Base-by-base conservation (phyloP, 2,329 filamentous ascomycete species). In the Colletotrichum sidae region DNA sequence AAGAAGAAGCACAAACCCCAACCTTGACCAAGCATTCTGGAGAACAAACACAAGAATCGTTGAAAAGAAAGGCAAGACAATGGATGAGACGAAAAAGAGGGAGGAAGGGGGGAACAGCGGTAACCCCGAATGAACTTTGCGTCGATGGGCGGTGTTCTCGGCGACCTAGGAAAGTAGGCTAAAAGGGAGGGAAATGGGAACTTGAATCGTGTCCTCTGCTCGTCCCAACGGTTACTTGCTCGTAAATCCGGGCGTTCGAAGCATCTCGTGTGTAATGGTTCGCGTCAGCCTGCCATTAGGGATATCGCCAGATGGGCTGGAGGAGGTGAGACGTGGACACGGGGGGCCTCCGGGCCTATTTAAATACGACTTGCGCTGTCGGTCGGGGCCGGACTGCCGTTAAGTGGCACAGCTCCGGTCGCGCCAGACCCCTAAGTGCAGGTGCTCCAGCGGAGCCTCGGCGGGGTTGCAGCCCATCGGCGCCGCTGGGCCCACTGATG, bases 401-500 rank as follows among this genome's bases (percentile, higher is more conserved):
- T 65, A 65, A 65, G 62, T 65, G 57, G 57, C 46, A 65, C 57
- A 55, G 51, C 57, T 65, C 62, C 62, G 62, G 49, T 25, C n/a
- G 59, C 63, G 58, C 63, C 65, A 67, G 65, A 45, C 67, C 64
- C 64, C 67, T 68, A 68, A 68, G 67, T 58, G 67, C 67, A 68
- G 67, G 67, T 68, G 67, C 63, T 42, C 51, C 41, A 63, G 63
- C 63, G 62, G 56, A 6, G 5, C 10, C 11, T 45, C 57, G 51
- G 59, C 51, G 51, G 59, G 44, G 49, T 42, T 46, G 17, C 9
- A 34, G 46, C 46, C 55, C 46, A 45, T 35, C 55, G 46, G 46
- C 55, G 55, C 55, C 55, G 55, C 55, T 51, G 49, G 55, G 12
- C 15, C 61, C 56, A 55, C 56, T 65, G 61, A 60, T 61, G 51